A percentile compares a stretch with the other conserved stretches of the same genome.
These are phyloP conservation scores for Hypoxylon fragiforme DNA, from an alignment of 495 filamentous ascomycete species.

Conservation along the genomic window DNA sequence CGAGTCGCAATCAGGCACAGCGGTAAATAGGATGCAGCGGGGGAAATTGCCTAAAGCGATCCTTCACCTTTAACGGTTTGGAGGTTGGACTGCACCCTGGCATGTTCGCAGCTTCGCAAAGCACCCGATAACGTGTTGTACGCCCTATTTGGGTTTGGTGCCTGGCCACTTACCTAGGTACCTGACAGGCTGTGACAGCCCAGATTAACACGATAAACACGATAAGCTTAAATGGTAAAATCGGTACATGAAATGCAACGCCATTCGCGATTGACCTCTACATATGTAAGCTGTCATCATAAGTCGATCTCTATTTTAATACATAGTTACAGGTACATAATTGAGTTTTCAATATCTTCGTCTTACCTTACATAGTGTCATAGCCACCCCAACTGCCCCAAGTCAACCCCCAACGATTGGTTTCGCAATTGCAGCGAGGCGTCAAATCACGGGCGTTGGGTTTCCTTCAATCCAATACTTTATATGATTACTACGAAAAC, in stretches of 20 bases:
- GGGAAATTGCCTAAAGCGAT: slow-evolving; percentile 30
- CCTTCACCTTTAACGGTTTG: neutral
- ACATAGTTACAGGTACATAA: no score
- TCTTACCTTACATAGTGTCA: no score
- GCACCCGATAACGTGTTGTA: slow-evolving; percentile 10
- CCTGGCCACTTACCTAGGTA: no score
- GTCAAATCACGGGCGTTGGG: neutral
- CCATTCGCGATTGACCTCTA: no score
- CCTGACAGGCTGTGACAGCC: no score
- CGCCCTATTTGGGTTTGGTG: neutral
- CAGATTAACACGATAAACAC: neutral
- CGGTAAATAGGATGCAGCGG: slow-evolving; percentile 12
- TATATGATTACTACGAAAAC: no score
- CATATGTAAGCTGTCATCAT: neutral
- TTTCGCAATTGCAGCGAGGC: neutral
- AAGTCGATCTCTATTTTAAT: neutral
- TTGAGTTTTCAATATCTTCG: no score
- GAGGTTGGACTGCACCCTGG: neutral
- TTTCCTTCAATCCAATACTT: neutral
- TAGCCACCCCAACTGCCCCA: neutral
- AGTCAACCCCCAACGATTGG: neutral
- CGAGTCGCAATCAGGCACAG: slow-evolving; percentile 31
- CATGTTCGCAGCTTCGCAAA: no score
- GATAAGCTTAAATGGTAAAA: slow-evolving; percentile 5
- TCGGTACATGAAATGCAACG: no score